A percentile compares a stretch with the other conserved stretches of the same genome.
These are phyloP conservation scores for Aspergillus sclerotioniger DNA, from an alignment of 495 filamentous ascomycete genomes.

Conservation along the genomic window DNA sequence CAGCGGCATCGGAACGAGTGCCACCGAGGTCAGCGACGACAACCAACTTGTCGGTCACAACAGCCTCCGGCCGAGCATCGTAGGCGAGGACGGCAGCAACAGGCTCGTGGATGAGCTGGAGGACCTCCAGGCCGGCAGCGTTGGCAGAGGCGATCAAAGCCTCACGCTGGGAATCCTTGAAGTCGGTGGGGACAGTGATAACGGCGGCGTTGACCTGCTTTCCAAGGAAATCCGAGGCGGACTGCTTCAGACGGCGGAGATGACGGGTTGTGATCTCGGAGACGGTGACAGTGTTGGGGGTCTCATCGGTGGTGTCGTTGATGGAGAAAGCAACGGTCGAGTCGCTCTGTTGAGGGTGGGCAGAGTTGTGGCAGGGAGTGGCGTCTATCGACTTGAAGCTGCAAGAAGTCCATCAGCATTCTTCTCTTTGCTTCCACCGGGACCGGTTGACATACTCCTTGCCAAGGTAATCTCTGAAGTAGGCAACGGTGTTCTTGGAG, in stretches of 20 bases:
- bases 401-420: slow-evolving; percentile 11
- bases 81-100: slow-evolving; percentile 88
- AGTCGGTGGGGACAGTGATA: slow-evolving; percentile 91
- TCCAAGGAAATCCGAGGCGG: slow-evolving; percentile 87
- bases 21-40: slow-evolving; percentile 93
- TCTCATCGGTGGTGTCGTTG: slow-evolving; percentile 68
- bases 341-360: slow-evolving; percentile 77
- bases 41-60: slow-evolving; percentile 77
- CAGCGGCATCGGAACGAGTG: slow-evolving; percentile 86
- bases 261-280: slow-evolving; percentile 87
- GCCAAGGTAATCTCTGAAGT: slow-evolving; percentile 93
- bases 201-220: slow-evolving; percentile 90
- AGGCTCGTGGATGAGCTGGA: slow-evolving; percentile 94
- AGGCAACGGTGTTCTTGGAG: slow-evolving; percentile 85
- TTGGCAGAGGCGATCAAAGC: slow-evolving; percentile 75
- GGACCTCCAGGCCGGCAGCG: slow-evolving; percentile 79
- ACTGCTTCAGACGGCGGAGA: slow-evolving; percentile 73
- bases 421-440: not conserved
- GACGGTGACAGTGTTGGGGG: slow-evolving; percentile 68
- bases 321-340: slow-evolving; percentile 79
- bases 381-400: slow-evolving; percentile 95
- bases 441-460: slow-evolving; percentile 62
- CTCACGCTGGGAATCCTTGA: slow-evolving; percentile 77
- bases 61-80: slow-evolving; percentile 77
- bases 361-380: slow-evolving; percentile 87